Conservation (phyloP, 768 basidiomycete genomes). For the Rhodotorula paludigena region DNA sequence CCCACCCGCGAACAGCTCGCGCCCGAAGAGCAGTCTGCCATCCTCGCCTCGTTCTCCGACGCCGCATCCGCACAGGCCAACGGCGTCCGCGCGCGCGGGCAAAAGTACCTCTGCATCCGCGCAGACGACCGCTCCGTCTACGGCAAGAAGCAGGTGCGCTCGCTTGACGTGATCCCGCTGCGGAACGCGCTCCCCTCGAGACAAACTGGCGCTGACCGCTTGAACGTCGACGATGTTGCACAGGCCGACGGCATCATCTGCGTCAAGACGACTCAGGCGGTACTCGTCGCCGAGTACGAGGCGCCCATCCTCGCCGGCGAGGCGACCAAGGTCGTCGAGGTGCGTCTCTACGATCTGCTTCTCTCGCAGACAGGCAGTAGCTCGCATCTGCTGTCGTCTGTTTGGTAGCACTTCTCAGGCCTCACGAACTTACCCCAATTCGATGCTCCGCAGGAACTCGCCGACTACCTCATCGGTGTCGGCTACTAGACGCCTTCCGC, state of each 20-base stretch:
- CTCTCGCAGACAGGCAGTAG: too few relatives aligned
- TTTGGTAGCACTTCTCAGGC: too few relatives aligned
- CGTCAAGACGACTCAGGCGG: conserved; percentile 77
- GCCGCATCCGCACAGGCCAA: conserved; percentile 45
- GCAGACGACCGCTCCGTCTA: conserved; percentile 59
- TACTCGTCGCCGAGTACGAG: conserved; percentile 71
- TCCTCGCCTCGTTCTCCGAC: conserved; percentile 55
- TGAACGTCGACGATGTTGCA: background rate
- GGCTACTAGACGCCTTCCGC: conserved; percentile 26
- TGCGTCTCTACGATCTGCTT: background rate
- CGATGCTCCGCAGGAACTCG: conserved; percentile 50
- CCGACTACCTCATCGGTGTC: conserved; percentile 65
- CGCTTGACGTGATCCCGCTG: background rate
- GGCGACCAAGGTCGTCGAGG: conserved; percentile 60
- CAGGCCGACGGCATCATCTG: conserved; percentile 69
- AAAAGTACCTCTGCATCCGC: conserved; percentile 69
- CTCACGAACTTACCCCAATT: background rate
- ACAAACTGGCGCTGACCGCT: background rate
- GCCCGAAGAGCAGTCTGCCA: conserved; percentile 59
- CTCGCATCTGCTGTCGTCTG: too few relatives aligned
- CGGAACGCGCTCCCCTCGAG: background rate
- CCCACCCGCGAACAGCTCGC: conserved; percentile 58
- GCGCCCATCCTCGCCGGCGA: conserved; percentile 65
- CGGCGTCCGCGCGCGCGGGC: conserved; percentile 62
- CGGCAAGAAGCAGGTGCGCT: conserved; percentile 69